Percentiles rank a stretch among this genome's conserved stretches.
phyloP scores from a whole-genome alignment of 805 yeast genomes.

The Candida parachauliodes region DNA sequence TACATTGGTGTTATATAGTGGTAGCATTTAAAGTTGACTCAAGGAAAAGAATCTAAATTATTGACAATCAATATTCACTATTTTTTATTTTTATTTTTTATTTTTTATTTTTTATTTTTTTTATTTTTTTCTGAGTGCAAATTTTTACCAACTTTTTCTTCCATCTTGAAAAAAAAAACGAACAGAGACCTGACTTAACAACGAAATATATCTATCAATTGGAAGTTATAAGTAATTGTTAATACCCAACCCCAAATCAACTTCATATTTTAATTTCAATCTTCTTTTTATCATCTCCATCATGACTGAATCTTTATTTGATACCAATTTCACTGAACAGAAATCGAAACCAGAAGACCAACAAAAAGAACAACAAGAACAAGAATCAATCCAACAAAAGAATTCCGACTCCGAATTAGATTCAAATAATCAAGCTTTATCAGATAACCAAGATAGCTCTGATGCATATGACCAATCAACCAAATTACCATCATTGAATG shows the following conservation, averaged over 20 bases:
- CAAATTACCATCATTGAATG: constrained; percentile 25
- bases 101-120: neutral
- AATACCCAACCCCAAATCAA: too few relatives aligned
- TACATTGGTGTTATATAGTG: constrained; percentile 15
- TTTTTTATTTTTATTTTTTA: neutral
- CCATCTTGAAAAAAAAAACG: neutral
- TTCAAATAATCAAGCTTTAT: neutral
- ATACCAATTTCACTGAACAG: constrained; percentile 24
- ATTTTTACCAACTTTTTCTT: constrained; percentile 1
- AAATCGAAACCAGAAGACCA: constrained; percentile 6
- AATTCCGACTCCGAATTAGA: neutral
- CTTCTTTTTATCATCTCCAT: neutral
- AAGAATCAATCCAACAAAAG: neutral
- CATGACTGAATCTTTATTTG: constrained; percentile 34
- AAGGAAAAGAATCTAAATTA: too few relatives aligned
- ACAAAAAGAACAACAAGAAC: neutral
- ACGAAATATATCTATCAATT: too few relatives aligned
- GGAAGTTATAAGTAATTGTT: too few relatives aligned
- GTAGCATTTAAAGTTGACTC: neutral
- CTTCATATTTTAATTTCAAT: too few relatives aligned
- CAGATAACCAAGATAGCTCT: neutral
- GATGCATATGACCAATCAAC: constrained; percentile 12
- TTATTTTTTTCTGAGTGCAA: neutral
- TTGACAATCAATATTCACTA: neutral
- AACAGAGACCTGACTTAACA: too few relatives aligned